Base-by-base conservation (phyloP, 257 asterid species). In the Osmanthus fragrans region DNA sequence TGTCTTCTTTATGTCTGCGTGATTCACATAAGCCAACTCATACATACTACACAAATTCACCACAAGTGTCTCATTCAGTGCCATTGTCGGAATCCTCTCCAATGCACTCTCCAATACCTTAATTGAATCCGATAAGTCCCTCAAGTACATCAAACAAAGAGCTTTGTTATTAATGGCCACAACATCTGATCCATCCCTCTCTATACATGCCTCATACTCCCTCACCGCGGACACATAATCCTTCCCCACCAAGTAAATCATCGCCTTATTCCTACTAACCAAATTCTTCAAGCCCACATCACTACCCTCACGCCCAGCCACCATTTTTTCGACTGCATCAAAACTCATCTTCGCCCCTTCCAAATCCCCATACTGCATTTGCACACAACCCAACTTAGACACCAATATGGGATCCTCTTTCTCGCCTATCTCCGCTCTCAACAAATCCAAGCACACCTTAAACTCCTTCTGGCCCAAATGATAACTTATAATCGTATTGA, bases 11-110 rank as follows among this genome's bases (percentile, higher is more conserved):
- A 82, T 66, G 75, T 96, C 99, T 1, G 88, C 88, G 54, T 96
- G 98, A 79, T 92, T 96, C 77, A 96, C 98, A 69, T 92, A 93
- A 4, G 99, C 99, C 86, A 93, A 78, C 79, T 96, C 99, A 85
- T 96, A 96, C 99, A 96, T 96, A 80, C 99, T 93, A 77, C 99
- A 95, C 88, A 95, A 73, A 79, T 95, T 95, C 87, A 90, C 97
- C 76, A 95, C 99, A 16, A 95, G 90, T 0, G 92, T 89, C 87
- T 96, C 99, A 18, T 96, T 92, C 88, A 96, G 77, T 0, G 98
- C 97, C 63, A 85, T 85, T 0, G 99, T 96, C 0, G 99, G 99
- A 74, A 93, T 86, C 87, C 99, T 88, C 92, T 96, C 98, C 89
- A 96, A 77, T 1, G 97, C 96, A 76, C 87, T 89, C 88, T 96